Evolutionary conservation across 768 basidiomycete species (phyloP).

Genomic region (Holtermanniella nyarrowii): DNA sequence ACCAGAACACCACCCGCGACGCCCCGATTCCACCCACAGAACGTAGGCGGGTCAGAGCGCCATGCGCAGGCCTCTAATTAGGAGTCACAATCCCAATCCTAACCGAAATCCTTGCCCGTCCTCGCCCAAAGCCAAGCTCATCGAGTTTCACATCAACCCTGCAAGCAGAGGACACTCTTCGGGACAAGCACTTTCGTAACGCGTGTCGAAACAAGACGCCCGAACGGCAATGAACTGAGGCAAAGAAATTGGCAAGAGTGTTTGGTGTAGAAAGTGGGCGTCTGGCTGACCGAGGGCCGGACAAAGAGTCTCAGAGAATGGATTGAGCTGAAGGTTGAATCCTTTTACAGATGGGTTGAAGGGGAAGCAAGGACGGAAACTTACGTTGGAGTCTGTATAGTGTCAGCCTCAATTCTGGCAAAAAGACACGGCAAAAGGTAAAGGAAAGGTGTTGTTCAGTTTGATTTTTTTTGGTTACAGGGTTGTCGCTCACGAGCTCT

Average conservation of each 20-base stretch:
- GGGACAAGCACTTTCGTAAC: no score
- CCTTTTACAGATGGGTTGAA: constrained; percentile 12
- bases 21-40: not conserved
- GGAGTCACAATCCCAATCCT: not conserved
- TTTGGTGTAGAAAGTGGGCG: constrained; percentile 11
- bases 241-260: no score
- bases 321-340: constrained; percentile 41
- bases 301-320: constrained; percentile 33
- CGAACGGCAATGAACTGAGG: no score
- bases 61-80: not conserved
- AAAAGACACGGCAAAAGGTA: constrained; percentile 2
- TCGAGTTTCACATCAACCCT: not conserved
- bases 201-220: no score
- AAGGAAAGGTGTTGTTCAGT: constrained; percentile 13
- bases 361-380: not conserved
- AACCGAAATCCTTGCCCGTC: not conserved
- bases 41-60: not conserved
- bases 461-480: constrained; percentile 33
- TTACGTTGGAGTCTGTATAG: not conserved
- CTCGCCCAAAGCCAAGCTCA: not conserved
- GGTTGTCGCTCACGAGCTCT: constrained; percentile 34
- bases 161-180: constrained; percentile 4
- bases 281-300: constrained; percentile 9
- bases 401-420: not conserved
- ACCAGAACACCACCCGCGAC: not conserved